phyloP scores from a whole-genome alignment of 306 rosid genomes.

The Luffa aegyptiaca region DNA sequence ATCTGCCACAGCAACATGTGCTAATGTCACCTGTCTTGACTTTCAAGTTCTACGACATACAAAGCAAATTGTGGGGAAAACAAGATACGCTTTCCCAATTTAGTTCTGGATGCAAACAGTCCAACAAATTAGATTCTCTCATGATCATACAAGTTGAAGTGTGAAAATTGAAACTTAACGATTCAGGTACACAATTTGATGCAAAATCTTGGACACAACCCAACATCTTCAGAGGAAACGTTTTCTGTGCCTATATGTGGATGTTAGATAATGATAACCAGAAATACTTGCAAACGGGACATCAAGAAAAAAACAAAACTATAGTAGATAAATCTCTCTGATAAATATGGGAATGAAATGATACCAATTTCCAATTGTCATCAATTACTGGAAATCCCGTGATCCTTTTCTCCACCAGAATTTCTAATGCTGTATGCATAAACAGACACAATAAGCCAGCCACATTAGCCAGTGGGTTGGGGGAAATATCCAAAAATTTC shows the following conservation, averaged over 20 bases:
- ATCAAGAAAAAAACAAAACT: neutral
- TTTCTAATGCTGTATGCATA: constrained; percentile 68
- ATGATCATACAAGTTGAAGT: neutral
- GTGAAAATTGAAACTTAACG: neutral
- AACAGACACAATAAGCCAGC: constrained; percentile 26
- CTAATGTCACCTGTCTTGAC: neutral
- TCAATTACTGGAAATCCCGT: constrained; percentile 95
- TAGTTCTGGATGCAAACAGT: neutral
- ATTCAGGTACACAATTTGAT: neutral
- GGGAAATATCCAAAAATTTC: neutral
- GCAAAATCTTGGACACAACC: neutral
- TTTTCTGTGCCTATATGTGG: neutral
- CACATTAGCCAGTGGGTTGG: neutral
- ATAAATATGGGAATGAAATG: constrained; percentile 15
- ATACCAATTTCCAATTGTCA: constrained; percentile 83
- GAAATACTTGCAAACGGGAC: neutral
- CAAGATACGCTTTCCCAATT: neutral
- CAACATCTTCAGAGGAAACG: neutral
- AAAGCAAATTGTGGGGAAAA: neutral
- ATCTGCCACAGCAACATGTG: neutral
- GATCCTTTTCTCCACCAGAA: constrained; percentile 81
- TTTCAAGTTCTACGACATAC: neutral
- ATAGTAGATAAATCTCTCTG: neutral
- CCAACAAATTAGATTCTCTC: neutral
- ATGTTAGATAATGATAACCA: neutral